Base-by-base conservation (phyloP, 2,329 filamentous ascomycete species). In the Pseudogymnoascus sp. region DNA sequence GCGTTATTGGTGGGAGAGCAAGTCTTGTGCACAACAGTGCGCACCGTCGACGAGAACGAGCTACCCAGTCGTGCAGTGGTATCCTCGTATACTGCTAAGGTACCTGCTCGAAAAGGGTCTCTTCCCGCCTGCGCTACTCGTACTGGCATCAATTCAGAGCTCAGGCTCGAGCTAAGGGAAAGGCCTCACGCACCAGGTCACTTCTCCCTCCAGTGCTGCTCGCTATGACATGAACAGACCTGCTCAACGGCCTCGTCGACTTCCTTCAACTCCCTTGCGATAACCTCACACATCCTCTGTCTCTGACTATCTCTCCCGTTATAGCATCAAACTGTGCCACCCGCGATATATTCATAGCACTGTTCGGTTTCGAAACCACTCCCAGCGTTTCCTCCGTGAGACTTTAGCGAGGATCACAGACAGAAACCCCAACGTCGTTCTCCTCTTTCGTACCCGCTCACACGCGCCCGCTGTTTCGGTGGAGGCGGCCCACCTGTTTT, bases 401-500 rank as follows among this genome's bases (percentile, higher is more conserved):
- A 47, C 41, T 47, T 47, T 43, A 43, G 39, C 22, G 41, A 47
- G 41, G 41, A 28, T 47, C 41, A 47, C 41, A 9, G 7, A 47
- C 41, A 28, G 41, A 30, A 47, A 47, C 41, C 41, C 39, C 39
- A 43, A 43, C 39, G 41, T 47, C 14, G 22, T 16, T 6, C 41
- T 28, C 41, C 41, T 28, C 22, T 14, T 5, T 47, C 22, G 41
- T 47, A 47, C 41, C 41, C 41, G 41, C 41, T 47, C 41, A 47
- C 41, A 47, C 22, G 41, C 41, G 41, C 41, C 41, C 41, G 41
- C 41, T 47, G 41, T 47, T 47, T 47, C 41, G 41, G 41, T 28
- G 41, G 41, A 47, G 41, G 41, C 22, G 41, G 41, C 41, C 41
- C 41, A 47, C 41, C 41, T 47, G 41, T 47, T 47, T 47, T 47